These are phyloP conservation scores for Mortierella sp. DNA, from an alignment of 371 early-diverging fungal species.

Conservation along the genomic window DNA sequence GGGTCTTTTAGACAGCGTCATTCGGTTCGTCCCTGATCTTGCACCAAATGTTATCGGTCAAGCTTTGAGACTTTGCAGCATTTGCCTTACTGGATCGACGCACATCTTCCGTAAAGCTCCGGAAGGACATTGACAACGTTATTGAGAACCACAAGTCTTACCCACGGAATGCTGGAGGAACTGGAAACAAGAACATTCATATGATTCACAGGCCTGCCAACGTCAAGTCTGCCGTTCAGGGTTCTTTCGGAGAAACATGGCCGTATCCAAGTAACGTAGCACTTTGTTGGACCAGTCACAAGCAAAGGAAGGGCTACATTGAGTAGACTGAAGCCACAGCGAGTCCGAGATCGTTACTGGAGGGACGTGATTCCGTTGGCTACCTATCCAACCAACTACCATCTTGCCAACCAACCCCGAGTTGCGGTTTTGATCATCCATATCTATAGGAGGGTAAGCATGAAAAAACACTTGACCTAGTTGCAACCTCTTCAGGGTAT, in stretches of 20 bases:
- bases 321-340: conserved; percentile 72
- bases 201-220: conserved; percentile 86
- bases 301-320: conserved; percentile 92
- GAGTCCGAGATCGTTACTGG: conserved; percentile 85
- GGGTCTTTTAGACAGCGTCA: conserved; percentile 96
- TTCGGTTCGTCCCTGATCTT: conserved; percentile 96
- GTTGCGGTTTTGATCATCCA: conserved; percentile 93
- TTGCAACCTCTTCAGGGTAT: conserved; percentile 85
- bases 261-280: conserved; percentile 86
- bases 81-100: conserved; percentile 98
- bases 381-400: conserved; percentile 93
- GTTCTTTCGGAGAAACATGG: conserved; percentile 72
- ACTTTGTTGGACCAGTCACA: conserved; percentile 76
- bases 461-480: conserved; percentile 76
- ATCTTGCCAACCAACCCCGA: conserved; percentile 88
- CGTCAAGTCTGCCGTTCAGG: conserved; percentile 72
- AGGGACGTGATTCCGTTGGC: conserved; percentile 87
- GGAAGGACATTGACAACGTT: conserved; percentile 92
- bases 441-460: conserved; percentile 86
- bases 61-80: conserved; percentile 91
- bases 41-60: conserved; percentile 80
- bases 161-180: conserved; percentile 98
- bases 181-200: conserved; percentile 99
- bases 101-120: conserved; percentile 92
- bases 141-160: conserved; percentile 90